A percentile compares a stretch with the other conserved stretches of the same genome.
Conservation (phyloP, 2,329 filamentous ascomycete genomes). For the Fusarium torreyae region DNA sequence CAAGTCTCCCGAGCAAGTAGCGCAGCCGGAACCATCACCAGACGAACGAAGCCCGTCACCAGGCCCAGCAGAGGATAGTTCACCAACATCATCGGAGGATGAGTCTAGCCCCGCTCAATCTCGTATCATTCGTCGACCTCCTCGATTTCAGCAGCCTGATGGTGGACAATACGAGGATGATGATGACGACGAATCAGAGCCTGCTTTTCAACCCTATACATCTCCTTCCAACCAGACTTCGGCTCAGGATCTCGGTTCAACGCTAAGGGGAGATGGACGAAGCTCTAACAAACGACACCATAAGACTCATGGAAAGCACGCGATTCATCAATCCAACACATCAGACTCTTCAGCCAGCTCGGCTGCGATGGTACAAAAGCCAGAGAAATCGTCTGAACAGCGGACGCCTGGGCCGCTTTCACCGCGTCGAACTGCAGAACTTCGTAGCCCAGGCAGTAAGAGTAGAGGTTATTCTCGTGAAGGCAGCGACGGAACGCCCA, state of each 20-base stretch:
- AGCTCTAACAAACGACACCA: conserved; percentile 53
- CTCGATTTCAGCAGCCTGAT: conserved; percentile 64
- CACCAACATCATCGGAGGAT: conserved; percentile 61
- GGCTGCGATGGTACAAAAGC: conserved; percentile 57
- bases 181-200: conserved; percentile 71
- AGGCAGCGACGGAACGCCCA: conserved; percentile 80
- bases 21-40: conserved; percentile 27
- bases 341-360: conserved; percentile 76
- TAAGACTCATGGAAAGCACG: conserved; percentile 52
- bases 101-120: conserved; percentile 70
- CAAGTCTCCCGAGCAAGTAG: conserved; percentile 45
- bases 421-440: conserved; percentile 72
- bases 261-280: conserved; percentile 63
- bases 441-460: conserved; percentile 68
- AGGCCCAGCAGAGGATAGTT: conserved; percentile 57
- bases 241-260: conserved; percentile 66
- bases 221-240: conserved; percentile 54
- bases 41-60: conserved; percentile 53
- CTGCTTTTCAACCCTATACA: conserved; percentile 68
- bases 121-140: conserved; percentile 72
- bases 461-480: conserved; percentile 69
- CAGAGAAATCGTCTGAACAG: conserved; percentile 53
- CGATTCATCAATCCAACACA: conserved; percentile 66
- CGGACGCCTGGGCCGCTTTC: conserved; percentile 65
- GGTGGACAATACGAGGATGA: conserved; percentile 61